phyloP scores from a whole-genome alignment of 192 early-diverging fungal genomes.

The Coemansia sp. region DNA sequence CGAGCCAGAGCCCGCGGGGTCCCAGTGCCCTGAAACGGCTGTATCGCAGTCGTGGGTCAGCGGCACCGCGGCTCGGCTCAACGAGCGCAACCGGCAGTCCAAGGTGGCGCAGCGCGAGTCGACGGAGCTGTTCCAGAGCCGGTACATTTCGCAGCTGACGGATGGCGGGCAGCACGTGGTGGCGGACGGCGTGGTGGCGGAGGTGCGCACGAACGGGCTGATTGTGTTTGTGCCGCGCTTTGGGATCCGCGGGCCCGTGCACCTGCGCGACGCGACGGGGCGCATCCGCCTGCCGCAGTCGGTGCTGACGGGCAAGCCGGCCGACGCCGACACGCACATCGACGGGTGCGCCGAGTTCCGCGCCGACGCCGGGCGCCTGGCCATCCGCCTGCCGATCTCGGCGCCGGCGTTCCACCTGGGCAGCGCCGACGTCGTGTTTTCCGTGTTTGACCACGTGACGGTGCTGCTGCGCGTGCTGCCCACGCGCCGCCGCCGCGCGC shows the following conservation, averaged over 20 bases:
- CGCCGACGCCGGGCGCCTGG: slow-evolving; percentile 26
- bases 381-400: slow-evolving; percentile 31
- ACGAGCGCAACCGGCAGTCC: slow-evolving; percentile 66
- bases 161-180: slow-evolving; percentile 45
- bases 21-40: too few species aligned
- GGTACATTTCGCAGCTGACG: slow-evolving; percentile 60
- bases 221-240: slow-evolving; percentile 54
- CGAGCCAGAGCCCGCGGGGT: neutral
- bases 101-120: slow-evolving; percentile 80
- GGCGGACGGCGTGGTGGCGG: slow-evolving; percentile 65
- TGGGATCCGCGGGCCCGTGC: slow-evolving; percentile 71
- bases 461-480: slow-evolving; percentile 59
- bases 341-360: slow-evolving; percentile 54
- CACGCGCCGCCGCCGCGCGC: slow-evolving; percentile 61
- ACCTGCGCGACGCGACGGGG: slow-evolving; percentile 60
- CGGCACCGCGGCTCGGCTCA: slow-evolving; percentile 56
- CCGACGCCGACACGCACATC: slow-evolving; percentile 49
- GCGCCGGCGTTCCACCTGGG: slow-evolving; percentile 30
- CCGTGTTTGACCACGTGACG: slow-evolving; percentile 64
- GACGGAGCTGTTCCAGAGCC: slow-evolving; percentile 75
- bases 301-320: slow-evolving; percentile 49
- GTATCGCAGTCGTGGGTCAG: slow-evolving; percentile 24
- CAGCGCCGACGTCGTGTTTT: slow-evolving; percentile 49
- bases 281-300: slow-evolving; percentile 59
- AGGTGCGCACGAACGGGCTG: slow-evolving; percentile 68